A percentile compares a stretch with the other conserved stretches of the same genome.
phyloP scores from a whole-genome alignment of 1,284 basidiomycete species.

The Irpex lacteus region DNA sequence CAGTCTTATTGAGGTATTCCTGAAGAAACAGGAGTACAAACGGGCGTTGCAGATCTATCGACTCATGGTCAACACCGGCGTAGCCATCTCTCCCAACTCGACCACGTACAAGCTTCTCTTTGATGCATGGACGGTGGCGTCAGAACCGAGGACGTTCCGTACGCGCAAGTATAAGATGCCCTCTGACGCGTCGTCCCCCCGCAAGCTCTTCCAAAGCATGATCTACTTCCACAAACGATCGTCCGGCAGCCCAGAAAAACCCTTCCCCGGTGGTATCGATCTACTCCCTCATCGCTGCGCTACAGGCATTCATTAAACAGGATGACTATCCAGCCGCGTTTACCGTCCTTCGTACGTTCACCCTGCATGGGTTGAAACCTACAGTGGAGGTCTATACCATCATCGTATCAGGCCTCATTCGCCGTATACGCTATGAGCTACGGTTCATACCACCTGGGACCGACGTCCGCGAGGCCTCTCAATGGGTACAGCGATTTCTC shows the following conservation, averaged over 20 bases:
- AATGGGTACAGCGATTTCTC: not conserved
- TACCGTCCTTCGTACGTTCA: slow-evolving; percentile 35
- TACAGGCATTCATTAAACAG: slow-evolving; percentile 40
- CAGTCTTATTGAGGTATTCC: slow-evolving; percentile 40
- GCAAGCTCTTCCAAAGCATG: slow-evolving; percentile 49
- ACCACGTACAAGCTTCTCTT: slow-evolving; percentile 46
- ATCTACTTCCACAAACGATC: slow-evolving; percentile 31
- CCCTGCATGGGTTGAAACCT: not conserved
- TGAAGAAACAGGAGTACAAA: slow-evolving; percentile 30
- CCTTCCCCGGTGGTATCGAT: slow-evolving; percentile 31
- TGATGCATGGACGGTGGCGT: slow-evolving; percentile 30
- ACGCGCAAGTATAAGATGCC: slow-evolving; percentile 13
- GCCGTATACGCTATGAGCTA: not conserved
- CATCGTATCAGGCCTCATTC: not conserved
- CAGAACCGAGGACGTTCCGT: slow-evolving; percentile 24
- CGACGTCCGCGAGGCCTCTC: not conserved
- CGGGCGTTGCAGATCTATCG: slow-evolving; percentile 44
- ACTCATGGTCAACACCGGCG: slow-evolving; percentile 31
- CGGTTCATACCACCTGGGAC: not conserved
- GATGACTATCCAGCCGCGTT: slow-evolving; percentile 47
- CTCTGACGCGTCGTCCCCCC: slow-evolving; percentile 31
- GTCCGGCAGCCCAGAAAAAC: slow-evolving; percentile 13
- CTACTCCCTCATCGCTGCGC: slow-evolving; percentile 36
- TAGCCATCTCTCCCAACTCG: slow-evolving; percentile 36
- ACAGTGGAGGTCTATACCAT: not conserved